A percentile compares a stretch with the other conserved stretches of the same genome.
Evolutionary conservation across 495 filamentous ascomycete genomes (phyloP).

Genomic region (Trichocladium antarcticum): DNA sequence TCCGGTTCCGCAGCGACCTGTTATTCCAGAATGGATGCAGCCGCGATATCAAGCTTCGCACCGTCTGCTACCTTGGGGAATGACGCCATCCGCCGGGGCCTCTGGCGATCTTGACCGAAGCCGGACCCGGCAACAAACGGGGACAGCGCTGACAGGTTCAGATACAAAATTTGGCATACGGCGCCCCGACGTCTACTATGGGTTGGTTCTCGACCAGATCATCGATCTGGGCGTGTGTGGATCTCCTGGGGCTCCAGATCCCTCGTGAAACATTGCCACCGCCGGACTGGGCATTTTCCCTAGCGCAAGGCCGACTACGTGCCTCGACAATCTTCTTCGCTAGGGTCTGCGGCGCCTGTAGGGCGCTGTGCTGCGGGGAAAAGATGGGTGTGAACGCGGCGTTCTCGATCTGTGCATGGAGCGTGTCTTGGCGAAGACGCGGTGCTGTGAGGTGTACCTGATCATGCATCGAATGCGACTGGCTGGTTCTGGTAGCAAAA

Average conservation of each 20-base stretch:
- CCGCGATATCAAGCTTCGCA: conserved; percentile 85
- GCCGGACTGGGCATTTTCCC: conserved; percentile 63
- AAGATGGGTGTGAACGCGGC: background rate
- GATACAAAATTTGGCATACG: conserved; percentile 74
- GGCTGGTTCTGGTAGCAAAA: too few relatives aligned
- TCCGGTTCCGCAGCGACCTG: conserved; percentile 64
- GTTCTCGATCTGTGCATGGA: conserved; percentile 22
- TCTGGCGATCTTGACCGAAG: conserved; percentile 83
- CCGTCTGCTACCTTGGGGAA: conserved; percentile 64
- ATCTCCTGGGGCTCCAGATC: conserved; percentile 32
- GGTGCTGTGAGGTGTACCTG: too few relatives aligned
- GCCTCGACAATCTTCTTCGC: conserved; percentile 81
- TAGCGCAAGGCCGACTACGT: conserved; percentile 57
- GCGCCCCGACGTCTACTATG: conserved; percentile 38
- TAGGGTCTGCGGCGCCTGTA: conserved; percentile 54
- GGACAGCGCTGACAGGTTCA: conserved; percentile 69
- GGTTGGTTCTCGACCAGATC: too few relatives aligned
- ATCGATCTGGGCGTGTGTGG: conserved; percentile 47
- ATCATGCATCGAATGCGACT: too few relatives aligned
- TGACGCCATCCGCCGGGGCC: conserved; percentile 47
- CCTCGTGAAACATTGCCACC: conserved; percentile 47
- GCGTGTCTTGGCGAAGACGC: conserved; percentile 17
- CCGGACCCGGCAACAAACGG: conserved; percentile 88
- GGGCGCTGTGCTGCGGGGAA: conserved; percentile 2
- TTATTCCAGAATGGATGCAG: conserved; percentile 76